These are phyloP conservation scores for Irpex rosettiformis DNA, from an alignment of 1,284 basidiomycete genomes.

Conservation along the genomic window DNA sequence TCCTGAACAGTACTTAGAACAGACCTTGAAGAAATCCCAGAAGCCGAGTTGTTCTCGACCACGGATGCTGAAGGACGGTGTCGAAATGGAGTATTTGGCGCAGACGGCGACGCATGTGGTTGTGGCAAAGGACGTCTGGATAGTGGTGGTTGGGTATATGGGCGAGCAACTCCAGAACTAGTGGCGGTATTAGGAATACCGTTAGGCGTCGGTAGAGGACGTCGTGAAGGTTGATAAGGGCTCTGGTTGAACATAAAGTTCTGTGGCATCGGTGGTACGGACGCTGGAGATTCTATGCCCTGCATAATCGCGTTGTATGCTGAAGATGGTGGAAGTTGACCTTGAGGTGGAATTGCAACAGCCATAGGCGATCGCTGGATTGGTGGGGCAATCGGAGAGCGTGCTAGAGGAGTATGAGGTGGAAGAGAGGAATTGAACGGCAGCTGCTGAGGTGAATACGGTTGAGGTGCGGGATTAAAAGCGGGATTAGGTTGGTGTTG, in stretches of 20 bases:
- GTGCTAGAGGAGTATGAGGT: not conserved
- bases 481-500: not conserved
- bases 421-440: not conserved
- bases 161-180: not conserved
- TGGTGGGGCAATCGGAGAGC: not conserved
- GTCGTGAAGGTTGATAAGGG: not conserved
- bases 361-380: not conserved
- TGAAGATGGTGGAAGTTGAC: not conserved
- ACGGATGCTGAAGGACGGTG: conserved; percentile 12
- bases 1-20: not conserved
- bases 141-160: conserved; percentile 1
- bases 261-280: not conserved
- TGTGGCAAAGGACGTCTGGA: conserved; percentile 7
- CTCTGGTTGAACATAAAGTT: not conserved
- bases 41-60: conserved; percentile 1
- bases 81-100: conserved; percentile 4
- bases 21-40: conserved; percentile 2
- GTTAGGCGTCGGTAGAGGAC: conserved; percentile 11
- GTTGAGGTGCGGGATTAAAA: not conserved
- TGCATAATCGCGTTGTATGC: not conserved
- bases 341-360: not conserved
- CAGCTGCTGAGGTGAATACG: not conserved
- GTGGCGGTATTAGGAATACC: not conserved
- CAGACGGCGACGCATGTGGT: conserved; percentile 4
- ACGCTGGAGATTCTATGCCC: not conserved